Conservation (phyloP, 352 stramenopile genomes). For the Elongisporangium prolatum region DNA sequence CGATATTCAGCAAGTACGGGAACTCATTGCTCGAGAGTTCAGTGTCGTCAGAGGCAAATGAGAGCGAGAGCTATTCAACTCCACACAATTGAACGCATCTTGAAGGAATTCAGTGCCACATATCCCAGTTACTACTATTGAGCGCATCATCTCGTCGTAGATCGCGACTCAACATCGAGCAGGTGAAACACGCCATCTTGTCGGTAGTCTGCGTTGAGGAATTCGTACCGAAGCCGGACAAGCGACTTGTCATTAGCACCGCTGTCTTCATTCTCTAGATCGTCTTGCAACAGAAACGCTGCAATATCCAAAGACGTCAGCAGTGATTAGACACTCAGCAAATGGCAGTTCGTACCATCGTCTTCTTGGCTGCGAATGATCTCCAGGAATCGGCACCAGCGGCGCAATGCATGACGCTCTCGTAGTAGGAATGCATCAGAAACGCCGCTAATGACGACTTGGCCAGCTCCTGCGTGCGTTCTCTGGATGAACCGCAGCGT, state of each 20-base stretch:
- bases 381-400: slow-evolving; percentile 53
- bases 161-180: slow-evolving; percentile 15
- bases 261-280: background rate
- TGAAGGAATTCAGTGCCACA: no score
- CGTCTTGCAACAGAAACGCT: background rate
- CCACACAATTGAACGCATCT: no score
- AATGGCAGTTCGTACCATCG: slow-evolving; percentile 9
- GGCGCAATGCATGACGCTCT: slow-evolving; percentile 26
- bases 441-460: slow-evolving; percentile 27
- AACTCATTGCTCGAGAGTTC: no score
- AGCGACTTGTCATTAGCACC: slow-evolving; percentile 1
- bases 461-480: slow-evolving; percentile 21
- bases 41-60: no score
- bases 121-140: no score
- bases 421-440: slow-evolving; percentile 34
- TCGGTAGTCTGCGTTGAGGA: slow-evolving; percentile 12
- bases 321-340: slow-evolving; percentile 27
- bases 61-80: no score
- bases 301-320: slow-evolving; percentile 3
- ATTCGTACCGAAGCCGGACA: slow-evolving; percentile 29
- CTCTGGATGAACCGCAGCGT: slow-evolving; percentile 40
- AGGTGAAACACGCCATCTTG: slow-evolving; percentile 27
- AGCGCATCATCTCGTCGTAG: background rate
- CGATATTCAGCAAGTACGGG: no score
- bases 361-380: slow-evolving; percentile 18